Evolutionary conservation across 164 flowering plant genomes (phyloP).

Genomic region (Cinnamomum micranthum): DNA sequence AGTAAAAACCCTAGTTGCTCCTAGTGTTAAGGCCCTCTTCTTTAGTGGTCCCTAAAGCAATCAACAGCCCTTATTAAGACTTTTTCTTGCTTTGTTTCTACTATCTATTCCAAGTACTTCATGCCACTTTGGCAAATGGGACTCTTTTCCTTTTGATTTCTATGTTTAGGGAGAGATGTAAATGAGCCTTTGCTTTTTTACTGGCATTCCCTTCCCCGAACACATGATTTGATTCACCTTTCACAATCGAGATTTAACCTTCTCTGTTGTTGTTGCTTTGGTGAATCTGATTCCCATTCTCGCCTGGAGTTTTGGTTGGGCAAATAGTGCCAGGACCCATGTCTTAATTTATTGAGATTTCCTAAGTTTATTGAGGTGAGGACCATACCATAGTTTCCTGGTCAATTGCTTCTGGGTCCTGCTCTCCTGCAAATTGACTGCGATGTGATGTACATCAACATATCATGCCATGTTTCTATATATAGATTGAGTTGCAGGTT

Average conservation of each 20-base stretch:
- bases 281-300: constrained; percentile 18
- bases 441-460: too few species aligned
- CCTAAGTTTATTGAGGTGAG: background rate
- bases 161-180: constrained; percentile 1
- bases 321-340: background rate
- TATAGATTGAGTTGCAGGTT: too few species aligned
- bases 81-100: constrained; percentile 13
- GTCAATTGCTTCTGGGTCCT: too few species aligned
- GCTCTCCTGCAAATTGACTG: too few species aligned
- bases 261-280: constrained; percentile 3
- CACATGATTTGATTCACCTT: constrained; percentile 14
- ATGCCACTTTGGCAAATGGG: constrained; percentile 6
- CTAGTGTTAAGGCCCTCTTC: constrained; percentile 4
- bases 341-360: background rate
- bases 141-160: constrained; percentile 13
- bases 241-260: constrained; percentile 8
- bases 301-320: constrained; percentile 4
- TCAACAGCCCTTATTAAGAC: constrained; percentile 4
- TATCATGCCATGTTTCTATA: too few species aligned
- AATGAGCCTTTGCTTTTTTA: constrained; percentile 4
- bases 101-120: constrained; percentile 3
- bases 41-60: constrained; percentile 16
- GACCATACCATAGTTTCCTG: background rate
- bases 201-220: background rate
- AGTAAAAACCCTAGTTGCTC: constrained; percentile 8